These are phyloP conservation scores for Daldinia sp. DNA, from an alignment of 2,329 filamentous ascomycete genomes.

Conservation along the genomic window DNA sequence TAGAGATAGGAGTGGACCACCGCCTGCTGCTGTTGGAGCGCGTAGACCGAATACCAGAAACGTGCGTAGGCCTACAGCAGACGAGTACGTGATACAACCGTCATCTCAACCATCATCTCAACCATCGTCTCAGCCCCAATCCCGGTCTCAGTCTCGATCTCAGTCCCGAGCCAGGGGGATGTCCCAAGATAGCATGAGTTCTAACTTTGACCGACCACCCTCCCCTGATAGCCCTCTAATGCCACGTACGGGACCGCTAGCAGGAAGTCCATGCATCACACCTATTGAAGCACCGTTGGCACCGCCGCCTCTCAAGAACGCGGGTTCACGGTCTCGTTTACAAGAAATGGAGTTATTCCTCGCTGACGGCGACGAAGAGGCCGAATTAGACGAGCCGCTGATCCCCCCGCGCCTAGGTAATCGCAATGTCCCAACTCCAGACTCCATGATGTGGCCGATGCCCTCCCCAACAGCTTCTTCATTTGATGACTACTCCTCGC, in stretches of 20 bases:
- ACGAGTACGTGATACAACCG: constrained; percentile 30
- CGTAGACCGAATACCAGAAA: constrained; percentile 25
- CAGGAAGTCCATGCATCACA: constrained; percentile 36
- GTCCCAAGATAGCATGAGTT: constrained; percentile 34
- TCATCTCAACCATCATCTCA: neutral
- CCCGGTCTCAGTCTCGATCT: constrained; percentile 5
- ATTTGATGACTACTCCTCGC: constrained; percentile 11
- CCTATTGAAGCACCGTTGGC: constrained; percentile 26
- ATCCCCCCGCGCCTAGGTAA: constrained; percentile 15
- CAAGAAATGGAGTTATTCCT: constrained; percentile 11
- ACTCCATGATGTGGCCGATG: constrained; percentile 32
- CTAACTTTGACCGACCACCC: constrained; percentile 32
- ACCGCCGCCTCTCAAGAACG: constrained; percentile 20
- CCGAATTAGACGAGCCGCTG: neutral
- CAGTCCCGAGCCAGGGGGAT: constrained; percentile 6
- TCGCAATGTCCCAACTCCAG: constrained; percentile 31
- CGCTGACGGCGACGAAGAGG: neutral
- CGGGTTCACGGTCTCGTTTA: neutral
- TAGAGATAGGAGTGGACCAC: constrained; percentile 29
- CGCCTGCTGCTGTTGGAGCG: constrained; percentile 34
- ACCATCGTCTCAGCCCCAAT: neutral
- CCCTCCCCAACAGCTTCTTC: constrained; percentile 27
- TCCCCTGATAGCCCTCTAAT: constrained; percentile 43
- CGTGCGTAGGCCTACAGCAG: constrained; percentile 26
- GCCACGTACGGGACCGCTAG: constrained; percentile 41